Conservation (phyloP, 495 filamentous ascomycete species). For the Astrocystis sublimbata region DNA sequence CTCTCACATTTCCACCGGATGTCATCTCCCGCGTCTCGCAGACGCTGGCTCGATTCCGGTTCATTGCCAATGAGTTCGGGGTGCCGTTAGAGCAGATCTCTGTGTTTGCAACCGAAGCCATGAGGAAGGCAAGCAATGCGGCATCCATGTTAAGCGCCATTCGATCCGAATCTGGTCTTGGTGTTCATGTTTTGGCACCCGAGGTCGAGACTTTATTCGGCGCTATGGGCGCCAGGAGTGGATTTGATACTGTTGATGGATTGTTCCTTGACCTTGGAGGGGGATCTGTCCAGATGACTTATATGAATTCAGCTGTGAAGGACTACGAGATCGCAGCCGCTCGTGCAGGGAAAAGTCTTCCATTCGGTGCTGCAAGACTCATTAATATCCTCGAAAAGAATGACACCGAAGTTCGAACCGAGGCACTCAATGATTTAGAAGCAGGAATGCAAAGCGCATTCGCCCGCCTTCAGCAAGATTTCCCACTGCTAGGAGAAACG, state of each 20-base stretch:
- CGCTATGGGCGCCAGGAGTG: constrained; percentile 79
- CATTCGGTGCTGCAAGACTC: constrained; percentile 85
- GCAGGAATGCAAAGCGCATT: constrained; percentile 63
- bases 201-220: constrained; percentile 82
- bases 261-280: constrained; percentile 89
- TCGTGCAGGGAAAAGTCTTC: constrained; percentile 57
- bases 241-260: constrained; percentile 59
- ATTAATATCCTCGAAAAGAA: constrained; percentile 58
- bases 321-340: constrained; percentile 51
- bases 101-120: constrained; percentile 87
- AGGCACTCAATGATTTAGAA: constrained; percentile 59
- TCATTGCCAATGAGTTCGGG: constrained; percentile 68
- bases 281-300: constrained; percentile 88
- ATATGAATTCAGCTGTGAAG: constrained; percentile 60
- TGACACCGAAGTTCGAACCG: constrained; percentile 42
- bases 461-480: constrained; percentile 56
- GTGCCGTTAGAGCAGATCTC: constrained; percentile 65
- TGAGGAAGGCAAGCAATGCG: constrained; percentile 76
- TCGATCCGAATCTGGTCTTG: constrained; percentile 57
- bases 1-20: constrained; percentile 59
- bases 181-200: constrained; percentile 71
- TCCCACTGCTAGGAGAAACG: constrained; percentile 53
- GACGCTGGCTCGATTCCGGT: constrained; percentile 68
- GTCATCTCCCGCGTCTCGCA: constrained; percentile 65
- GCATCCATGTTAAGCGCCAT: constrained; percentile 66